Conservation (phyloP, 805 yeast genomes). For the Candida boleticola region DNA sequence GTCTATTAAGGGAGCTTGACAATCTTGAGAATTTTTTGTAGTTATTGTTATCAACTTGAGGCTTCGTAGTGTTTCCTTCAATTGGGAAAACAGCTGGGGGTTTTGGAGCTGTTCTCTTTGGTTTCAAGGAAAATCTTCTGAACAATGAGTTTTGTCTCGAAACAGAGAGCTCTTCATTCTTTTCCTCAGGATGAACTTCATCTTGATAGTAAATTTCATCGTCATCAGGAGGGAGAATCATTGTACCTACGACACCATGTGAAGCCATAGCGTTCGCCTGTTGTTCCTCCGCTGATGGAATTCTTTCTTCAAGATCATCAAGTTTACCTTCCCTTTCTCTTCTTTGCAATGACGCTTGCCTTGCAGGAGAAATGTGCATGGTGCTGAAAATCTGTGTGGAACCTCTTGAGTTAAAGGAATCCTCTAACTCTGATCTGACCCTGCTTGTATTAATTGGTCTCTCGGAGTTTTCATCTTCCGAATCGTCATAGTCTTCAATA, state of each 20-base stretch:
- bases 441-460: conserved; percentile 1
- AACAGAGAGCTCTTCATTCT: background rate
- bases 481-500: background rate
- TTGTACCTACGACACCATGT: conserved; percentile 2
- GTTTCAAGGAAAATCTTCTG: conserved; percentile 31
- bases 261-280: conserved; percentile 5
- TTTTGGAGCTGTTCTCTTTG: conserved; percentile 39
- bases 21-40: conserved; percentile 1
- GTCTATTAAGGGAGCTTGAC: background rate
- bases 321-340: background rate
- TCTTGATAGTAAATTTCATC: conserved; percentile 1
- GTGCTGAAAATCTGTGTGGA: conserved; percentile 34
- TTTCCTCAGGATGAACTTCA: background rate
- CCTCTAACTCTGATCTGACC: conserved; percentile 4
- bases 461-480: conserved; percentile 4
- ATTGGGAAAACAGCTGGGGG: conserved; percentile 23
- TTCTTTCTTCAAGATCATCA: conserved; percentile 1
- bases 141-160: conserved; percentile 12
- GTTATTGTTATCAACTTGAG: background rate
- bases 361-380: conserved; percentile 12
- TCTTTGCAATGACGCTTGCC: conserved; percentile 1
- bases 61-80: conserved; percentile 11
- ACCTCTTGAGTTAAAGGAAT: conserved; percentile 17
- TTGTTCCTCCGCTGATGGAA: background rate
- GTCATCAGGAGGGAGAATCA: conserved; percentile 1